phyloP scores from a whole-genome alignment of 371 early-diverging fungal species.

The Actinomucor elegans region DNA sequence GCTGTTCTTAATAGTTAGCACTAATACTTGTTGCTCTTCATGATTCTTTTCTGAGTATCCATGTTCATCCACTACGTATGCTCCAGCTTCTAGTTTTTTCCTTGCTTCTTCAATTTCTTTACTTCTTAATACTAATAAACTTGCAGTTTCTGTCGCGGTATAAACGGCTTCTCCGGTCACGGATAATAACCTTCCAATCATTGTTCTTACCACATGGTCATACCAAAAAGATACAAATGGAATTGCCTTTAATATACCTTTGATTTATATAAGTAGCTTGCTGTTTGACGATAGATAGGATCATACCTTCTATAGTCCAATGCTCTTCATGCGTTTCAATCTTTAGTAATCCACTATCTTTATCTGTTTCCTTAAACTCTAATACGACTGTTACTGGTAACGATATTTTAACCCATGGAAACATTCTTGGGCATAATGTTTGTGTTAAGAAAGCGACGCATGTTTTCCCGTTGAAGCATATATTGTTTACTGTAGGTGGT shows the following conservation, averaged over 20 bases:
- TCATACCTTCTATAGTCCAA: slow-evolving; percentile 52
- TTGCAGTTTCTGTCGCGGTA: slow-evolving; percentile 45
- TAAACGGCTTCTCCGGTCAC: slow-evolving; percentile 52
- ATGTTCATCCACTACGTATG: neutral
- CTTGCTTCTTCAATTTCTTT: slow-evolving; percentile 31
- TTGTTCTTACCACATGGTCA: slow-evolving; percentile 54
- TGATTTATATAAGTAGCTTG: neutral
- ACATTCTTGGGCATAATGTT: slow-evolving; percentile 47
- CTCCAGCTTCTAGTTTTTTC: slow-evolving; percentile 5
- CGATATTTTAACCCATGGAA: slow-evolving; percentile 42
- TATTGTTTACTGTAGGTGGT: slow-evolving; percentile 44
- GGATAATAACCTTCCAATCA: slow-evolving; percentile 50
- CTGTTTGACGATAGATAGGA: neutral
- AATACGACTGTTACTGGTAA: slow-evolving; percentile 53
- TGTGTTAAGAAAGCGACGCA: slow-evolving; percentile 44
- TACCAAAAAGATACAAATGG: slow-evolving; percentile 63
- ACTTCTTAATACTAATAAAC: slow-evolving; percentile 19
- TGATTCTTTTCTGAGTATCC: neutral
- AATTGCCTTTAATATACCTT: slow-evolving; percentile 54
- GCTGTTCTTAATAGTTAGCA: too few species aligned
- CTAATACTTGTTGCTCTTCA: neutral
- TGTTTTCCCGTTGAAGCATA: slow-evolving; percentile 46
- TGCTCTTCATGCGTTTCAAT: slow-evolving; percentile 54
- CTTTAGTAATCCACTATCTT: slow-evolving; percentile 36
- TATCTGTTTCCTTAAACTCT: slow-evolving; percentile 37